Evolutionary conservation across 2,329 filamentous ascomycete species (phyloP).

Genomic region (Fusarium proliferatum): DNA sequence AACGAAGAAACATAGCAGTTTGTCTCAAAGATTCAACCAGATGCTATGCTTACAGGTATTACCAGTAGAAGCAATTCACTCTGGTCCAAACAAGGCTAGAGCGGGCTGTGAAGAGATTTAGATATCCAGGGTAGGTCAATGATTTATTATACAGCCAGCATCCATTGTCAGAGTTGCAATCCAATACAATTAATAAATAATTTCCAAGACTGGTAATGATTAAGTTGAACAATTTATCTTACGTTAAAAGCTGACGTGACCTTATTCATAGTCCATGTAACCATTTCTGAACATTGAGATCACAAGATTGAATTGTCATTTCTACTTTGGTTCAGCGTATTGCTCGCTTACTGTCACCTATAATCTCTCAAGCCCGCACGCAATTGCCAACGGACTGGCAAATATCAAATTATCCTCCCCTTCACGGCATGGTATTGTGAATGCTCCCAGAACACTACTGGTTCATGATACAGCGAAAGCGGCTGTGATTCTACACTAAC

Average conservation of each 20-base stretch:
- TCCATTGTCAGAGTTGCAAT: not conserved
- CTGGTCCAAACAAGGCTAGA: not conserved
- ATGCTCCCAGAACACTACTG: not conserved
- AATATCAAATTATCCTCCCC: not conserved
- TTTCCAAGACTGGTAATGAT: fast-evolving
- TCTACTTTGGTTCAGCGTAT: fast-evolving
- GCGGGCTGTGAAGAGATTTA: too few relatives aligned
- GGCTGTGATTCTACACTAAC: not conserved
- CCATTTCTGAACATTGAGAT: not conserved
- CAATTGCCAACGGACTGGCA: not conserved
- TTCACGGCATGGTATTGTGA: fast-evolving
- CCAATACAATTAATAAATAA: too few relatives aligned
- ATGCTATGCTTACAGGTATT: not conserved
- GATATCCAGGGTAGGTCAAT: not conserved
- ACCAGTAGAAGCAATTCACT: too few relatives aligned
- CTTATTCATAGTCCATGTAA: not conserved
- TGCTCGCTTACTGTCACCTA: too few relatives aligned
- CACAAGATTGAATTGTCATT: fast-evolving
- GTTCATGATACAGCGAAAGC: not conserved
- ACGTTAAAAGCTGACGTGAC: fast-evolving
- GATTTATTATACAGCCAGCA: not conserved
- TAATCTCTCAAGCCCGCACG: not conserved
- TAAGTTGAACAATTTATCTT: not conserved
- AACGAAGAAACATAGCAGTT: not conserved
- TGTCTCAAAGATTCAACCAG: not conserved